phyloP scores from a whole-genome alignment of 1,284 basidiomycete species.

The Naganishia sp. region DNA sequence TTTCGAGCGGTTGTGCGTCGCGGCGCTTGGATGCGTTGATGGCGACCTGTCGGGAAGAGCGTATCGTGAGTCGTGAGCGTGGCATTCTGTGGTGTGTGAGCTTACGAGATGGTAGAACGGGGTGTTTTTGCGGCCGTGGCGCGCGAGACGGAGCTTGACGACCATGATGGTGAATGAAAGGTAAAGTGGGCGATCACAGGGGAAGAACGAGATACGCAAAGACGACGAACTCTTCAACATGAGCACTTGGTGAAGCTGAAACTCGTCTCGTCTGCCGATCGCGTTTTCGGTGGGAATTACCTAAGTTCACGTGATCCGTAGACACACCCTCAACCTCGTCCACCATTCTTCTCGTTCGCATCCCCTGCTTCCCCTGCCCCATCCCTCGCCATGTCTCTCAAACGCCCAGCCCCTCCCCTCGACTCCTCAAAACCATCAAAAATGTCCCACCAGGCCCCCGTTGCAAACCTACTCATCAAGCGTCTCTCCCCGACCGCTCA shows the following conservation, averaged over 20 bases:
- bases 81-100: background rate
- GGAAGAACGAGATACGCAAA: background rate
- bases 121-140: slow-evolving; percentile 77
- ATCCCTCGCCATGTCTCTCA: slow-evolving; percentile 1
- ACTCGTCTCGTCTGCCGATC: background rate
- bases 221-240: background rate
- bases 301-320: slow-evolving; percentile 20
- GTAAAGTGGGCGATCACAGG: background rate
- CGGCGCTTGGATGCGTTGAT: slow-evolving; percentile 73
- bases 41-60: slow-evolving; percentile 61
- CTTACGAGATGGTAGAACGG: slow-evolving; percentile 73
- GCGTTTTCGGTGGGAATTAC: slow-evolving; percentile 19
- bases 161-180: slow-evolving; percentile 63
- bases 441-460: slow-evolving; percentile 32
- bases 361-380: too few relatives aligned
- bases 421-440: slow-evolving; percentile 28
- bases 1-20: slow-evolving; percentile 86
- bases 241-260: background rate
- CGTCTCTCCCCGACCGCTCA: slow-evolving; percentile 77
- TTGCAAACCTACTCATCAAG: slow-evolving; percentile 70
- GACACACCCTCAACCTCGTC: slow-evolving; percentile 12
- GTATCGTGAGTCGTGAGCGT: background rate
- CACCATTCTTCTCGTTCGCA: background rate
- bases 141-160: slow-evolving; percentile 79
- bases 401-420: slow-evolving; percentile 31